These are phyloP conservation scores for Oenanthe javanica DNA, from an alignment of 140 eudicot genomes.

Conservation along the genomic window DNA sequence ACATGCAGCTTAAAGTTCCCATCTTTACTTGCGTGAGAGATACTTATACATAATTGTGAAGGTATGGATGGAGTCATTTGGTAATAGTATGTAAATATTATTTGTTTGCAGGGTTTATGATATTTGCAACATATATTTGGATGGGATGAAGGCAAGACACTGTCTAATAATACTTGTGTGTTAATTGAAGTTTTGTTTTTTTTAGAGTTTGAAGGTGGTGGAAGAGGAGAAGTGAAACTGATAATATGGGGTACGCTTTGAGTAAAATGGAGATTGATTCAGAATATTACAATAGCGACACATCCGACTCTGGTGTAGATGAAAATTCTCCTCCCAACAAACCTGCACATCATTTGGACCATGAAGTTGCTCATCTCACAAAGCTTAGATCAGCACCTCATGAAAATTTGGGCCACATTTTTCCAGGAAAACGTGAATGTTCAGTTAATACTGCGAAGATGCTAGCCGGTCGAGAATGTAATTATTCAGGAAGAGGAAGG, in stretches of 20 bases:
- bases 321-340: constrained; percentile 18
- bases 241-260: constrained; percentile 63
- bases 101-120: constrained; percentile 16
- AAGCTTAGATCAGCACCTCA: constrained; percentile 59
- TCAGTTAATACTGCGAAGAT: constrained; percentile 62
- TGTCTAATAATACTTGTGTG: neutral
- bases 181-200: constrained; percentile 25
- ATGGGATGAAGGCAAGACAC: constrained; percentile 5
- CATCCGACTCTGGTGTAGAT: constrained; percentile 25
- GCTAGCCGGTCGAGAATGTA: constrained; percentile 86
- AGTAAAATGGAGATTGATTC: constrained; percentile 64
- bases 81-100: neutral
- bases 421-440: constrained; percentile 36
- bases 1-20: neutral
- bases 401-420: constrained; percentile 36
- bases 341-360: constrained; percentile 27
- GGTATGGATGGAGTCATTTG: neutral
- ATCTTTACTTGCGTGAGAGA: neutral
- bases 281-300: constrained; percentile 35
- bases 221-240: constrained; percentile 29
- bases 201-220: constrained; percentile 31
- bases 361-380: constrained; percentile 78
- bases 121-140: neutral
- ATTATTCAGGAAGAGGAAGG: constrained; percentile 74
- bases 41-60: neutral